Evolutionary conservation across 2,329 filamentous ascomycete genomes (phyloP), one percentile per base, ranked within the genome.

Genomic region (Fusarium sp.): DNA sequence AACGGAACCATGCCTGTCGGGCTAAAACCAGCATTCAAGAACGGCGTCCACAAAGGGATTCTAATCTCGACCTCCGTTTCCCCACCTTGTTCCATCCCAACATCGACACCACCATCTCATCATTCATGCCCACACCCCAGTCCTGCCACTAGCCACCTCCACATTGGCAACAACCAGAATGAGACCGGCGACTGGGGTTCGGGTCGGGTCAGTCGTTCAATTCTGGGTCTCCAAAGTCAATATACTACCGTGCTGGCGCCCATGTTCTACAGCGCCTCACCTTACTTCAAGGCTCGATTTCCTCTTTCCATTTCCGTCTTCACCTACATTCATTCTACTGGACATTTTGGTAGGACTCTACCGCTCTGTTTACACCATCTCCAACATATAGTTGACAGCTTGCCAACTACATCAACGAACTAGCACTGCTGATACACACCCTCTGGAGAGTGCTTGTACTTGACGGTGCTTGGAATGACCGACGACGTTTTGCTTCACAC

Each of bases 111-210:
- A 75, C 72, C 72, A 72, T 73, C 63, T 66, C 72, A 73, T 74
- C 73, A 70, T 71, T 74, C 70, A 74, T 75, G 73, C 67, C 61
- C 61, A 55, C 54, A 71, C 74, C 74, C 74, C 61, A 61, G 74
- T 73, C 72, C 71, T 73, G 66, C 74, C 74, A 76, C 74, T 76
- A 75, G 74, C 74, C 74, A 76, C 74, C 74, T 76, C 74, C 74
- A 76, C 74, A 76, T 72, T 73, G 74, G 71, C 64, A 69, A 75
- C 74, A 60, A 74, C 71, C 67, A 72, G 69, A 75, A 72, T 67
- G 74, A 75, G 72, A 75, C 69, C 58, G 70, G 64, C 61, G 73
- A 74, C 74, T 65, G 67, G 74, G 74, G 74, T 74, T 65, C 45
- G 60, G 69, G 71, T 75, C 64, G 66, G 74, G 74, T 73, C 74